A percentile compares a stretch with the other conserved stretches of the same genome.
Conservation (phyloP, 164 flowering plant species). For the Macadamia tetraphylla region DNA sequence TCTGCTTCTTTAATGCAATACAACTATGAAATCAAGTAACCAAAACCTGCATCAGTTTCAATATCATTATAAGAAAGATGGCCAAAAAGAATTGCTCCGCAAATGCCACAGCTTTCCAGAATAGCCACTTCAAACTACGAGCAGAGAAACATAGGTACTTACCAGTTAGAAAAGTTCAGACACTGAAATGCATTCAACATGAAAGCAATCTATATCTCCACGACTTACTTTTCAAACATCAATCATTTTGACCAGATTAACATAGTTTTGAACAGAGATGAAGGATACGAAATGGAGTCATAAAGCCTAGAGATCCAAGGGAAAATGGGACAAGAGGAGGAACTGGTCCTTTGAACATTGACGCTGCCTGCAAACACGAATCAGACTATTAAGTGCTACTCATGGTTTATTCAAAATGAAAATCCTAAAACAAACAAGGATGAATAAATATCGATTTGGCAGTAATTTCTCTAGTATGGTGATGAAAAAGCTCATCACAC, state of each 20-base stretch:
- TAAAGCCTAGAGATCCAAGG: conserved; percentile 92
- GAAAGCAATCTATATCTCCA: not conserved
- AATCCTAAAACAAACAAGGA: not conserved
- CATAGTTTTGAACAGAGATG: not conserved
- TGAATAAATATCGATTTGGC: not conserved
- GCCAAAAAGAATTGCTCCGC: no score
- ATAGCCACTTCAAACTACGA: no score
- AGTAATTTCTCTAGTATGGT: not conserved
- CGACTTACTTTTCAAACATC: not conserved
- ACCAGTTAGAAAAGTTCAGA: no score
- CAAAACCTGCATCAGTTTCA: no score
- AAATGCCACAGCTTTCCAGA: no score
- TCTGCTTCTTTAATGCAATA: no score
- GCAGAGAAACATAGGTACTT: no score
- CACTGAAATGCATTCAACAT: not conserved
- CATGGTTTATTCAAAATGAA: not conserved
- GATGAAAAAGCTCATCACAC: not conserved
- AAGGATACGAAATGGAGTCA: conserved; percentile 99
- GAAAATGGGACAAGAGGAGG: conserved; percentile 95
- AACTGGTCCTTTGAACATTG: conserved; percentile 98
- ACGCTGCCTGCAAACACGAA: conserved; percentile 74
- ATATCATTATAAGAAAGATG: no score
- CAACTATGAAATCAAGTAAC: no score
- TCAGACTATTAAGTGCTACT: conserved; percentile 3
- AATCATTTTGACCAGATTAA: not conserved